Base-by-base conservation (phyloP, 2,329 filamentous ascomycete species). In the Madurella fahalii region DNA sequence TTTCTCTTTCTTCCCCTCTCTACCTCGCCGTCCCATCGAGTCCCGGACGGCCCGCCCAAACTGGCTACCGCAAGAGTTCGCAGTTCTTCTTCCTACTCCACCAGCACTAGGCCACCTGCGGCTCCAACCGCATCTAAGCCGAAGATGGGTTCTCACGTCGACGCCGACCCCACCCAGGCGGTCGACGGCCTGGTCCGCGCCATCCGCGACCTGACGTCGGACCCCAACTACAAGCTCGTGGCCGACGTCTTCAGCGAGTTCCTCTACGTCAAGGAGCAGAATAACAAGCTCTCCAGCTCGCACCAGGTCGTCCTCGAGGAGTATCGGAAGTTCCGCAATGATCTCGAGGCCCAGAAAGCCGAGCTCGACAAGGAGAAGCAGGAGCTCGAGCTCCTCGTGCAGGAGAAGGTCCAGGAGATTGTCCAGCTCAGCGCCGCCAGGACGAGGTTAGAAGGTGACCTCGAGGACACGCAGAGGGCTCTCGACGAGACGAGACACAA, bases 191-290 rank as follows among this genome's bases (percentile, higher is more conserved):
- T 70, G 11, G 67, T 70, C 16, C 64, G 66, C 4, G 68, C 68
- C 51, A 68, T 69, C 58, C 67, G 66, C 47, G 63, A 65, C 54
- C 61, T 70, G 30, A 65, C 67, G 1, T 63, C 67, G 5, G 68
- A 70, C 48, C 56, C 64, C 54, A 70, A 68, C 58, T 70, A 70
- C 63, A 68, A 68, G 60, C 58, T 68, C 11, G 62, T 70, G 11
- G 63, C 66, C 53, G 64, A 67, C 44, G 64, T 69, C 46, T 70
- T 69, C 55, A 64, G 61, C 51, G 67, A 70, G 51, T 66, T 67
- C 42, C 61, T 67, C n/a, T 60, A 62, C 40, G 62, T 70, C 47
- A 67, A 66, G 39, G 59, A 64, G 47, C 65, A 68, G 49, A 70
- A 69, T 50, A 60, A 61, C 51, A 64, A 66, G 42, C 64, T 70